phyloP scores from a whole-genome alignment of 2,329 filamentous ascomycete genomes.

The Zasmidium cellare region DNA sequence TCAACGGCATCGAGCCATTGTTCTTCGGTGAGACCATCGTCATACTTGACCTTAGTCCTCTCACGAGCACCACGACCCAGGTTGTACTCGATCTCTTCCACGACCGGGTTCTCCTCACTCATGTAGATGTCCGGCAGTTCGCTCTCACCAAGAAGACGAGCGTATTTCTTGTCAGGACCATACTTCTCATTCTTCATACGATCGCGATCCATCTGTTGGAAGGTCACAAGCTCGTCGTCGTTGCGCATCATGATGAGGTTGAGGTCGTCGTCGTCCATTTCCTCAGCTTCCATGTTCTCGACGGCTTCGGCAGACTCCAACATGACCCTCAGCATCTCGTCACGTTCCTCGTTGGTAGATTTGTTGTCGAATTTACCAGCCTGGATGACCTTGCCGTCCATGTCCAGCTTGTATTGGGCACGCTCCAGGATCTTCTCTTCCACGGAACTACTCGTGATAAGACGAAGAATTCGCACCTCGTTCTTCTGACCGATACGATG shows the following conservation, averaged over 20 bases:
- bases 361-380: constrained; percentile 99
- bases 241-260: constrained; percentile 91
- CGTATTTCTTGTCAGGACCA: constrained; percentile 67
- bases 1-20: constrained; percentile 99
- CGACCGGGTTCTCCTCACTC: constrained; percentile 76
- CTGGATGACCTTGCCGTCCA: constrained; percentile 99
- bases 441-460: constrained; percentile 95
- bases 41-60: constrained; percentile 89
- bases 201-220: constrained; percentile 82
- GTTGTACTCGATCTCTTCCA: constrained; percentile 75
- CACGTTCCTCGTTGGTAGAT: constrained; percentile 96
- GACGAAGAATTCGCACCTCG: constrained; percentile 90
- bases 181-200: constrained; percentile 67
- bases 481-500: constrained; percentile 99
- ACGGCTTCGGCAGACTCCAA: constrained; percentile 75
- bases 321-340: constrained; percentile 91
- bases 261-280: constrained; percentile 98
- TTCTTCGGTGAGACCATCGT: constrained; percentile 96
- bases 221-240: constrained; percentile 73
- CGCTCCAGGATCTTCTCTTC: constrained; percentile 98
- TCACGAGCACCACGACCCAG: constrained; percentile 90
- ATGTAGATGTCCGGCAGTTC: constrained; percentile 95
- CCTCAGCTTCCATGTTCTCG: constrained; percentile 79
- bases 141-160: constrained; percentile 80
- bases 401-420: constrained; percentile 96